Evolutionary conservation across 1,139 yeast genomes (phyloP), one percentile per base, ranked within the genome.

Genomic region (Diutina pseudorugosa): DNA sequence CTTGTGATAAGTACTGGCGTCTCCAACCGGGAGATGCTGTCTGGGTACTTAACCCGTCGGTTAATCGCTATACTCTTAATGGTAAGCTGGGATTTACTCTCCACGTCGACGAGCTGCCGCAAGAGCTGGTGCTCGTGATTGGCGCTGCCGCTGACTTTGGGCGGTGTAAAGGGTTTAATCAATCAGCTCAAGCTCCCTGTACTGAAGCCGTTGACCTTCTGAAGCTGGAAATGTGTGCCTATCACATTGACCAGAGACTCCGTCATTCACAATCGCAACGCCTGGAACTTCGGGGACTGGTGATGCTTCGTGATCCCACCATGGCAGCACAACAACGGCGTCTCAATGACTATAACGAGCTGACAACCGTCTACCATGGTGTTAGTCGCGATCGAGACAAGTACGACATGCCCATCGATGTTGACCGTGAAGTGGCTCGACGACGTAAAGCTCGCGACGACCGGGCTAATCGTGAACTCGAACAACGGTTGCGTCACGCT

Each of bases 71-170:
- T 12, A 45, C 49, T 4, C 52, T 42, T 5, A 49, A 41, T 9
- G 51, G 51, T 30, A 57, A 56, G 41, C 47, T 53, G 42, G 79
- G 88, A 0, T 87, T 90, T 61, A 83, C 79, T 41, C 65, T 91
- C 50, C 40, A 19, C 21, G 23, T 45, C 7, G 47, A 43, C 23
- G 49, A 45, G 8, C 40, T 25, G 49, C 9, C 21, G 2, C 21
- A 16, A 19, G 49, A 45, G 4, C 70, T 74, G n/a, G 68, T 91
- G 3, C 55, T 90, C 18, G 94, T 87, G 59, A 72, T 93, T 47
- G 98, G 96, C 0, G 69, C 75, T 40, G 72, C 89, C n/a, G 73
- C 77, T 54, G 81, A 89, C 61, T 76, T 85, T 53, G 95, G 88
- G 0, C 71, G 71, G 53, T 93, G 98, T 64, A 25, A 41, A 23